Evolutionary conservation across 345 rosid species (phyloP).

Genomic region (Populus euphratica): DNA sequence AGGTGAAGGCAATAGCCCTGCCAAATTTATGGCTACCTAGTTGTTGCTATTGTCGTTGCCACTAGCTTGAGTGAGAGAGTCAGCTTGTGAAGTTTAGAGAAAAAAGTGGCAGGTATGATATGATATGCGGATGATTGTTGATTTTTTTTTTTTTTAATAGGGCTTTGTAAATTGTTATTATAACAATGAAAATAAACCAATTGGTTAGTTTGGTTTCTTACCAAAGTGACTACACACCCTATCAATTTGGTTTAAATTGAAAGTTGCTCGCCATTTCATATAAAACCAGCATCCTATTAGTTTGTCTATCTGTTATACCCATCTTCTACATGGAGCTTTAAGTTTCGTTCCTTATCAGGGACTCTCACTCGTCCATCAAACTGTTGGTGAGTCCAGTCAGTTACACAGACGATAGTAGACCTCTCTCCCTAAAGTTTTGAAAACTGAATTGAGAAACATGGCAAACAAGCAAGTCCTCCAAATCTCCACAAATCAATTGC

Average conservation of each 20-base stretch:
- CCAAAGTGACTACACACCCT: background rate
- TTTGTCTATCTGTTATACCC: background rate
- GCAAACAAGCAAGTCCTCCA: slow-evolving; percentile 48
- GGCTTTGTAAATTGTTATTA: background rate
- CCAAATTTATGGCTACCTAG: too few species aligned
- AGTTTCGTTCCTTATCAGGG: background rate
- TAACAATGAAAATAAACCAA: background rate
- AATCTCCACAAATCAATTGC: slow-evolving; percentile 70
- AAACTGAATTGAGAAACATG: slow-evolving; percentile 22
- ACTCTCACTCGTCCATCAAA: background rate
- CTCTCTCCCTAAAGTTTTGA: background rate
- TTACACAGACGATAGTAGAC: background rate
- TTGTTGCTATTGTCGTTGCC: background rate
- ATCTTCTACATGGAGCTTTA: background rate
- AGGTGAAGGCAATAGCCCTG: background rate
- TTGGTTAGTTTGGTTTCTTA: background rate
- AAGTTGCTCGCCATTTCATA: background rate
- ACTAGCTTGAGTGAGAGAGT: background rate
- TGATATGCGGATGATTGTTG: background rate
- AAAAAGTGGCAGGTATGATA: too few species aligned
- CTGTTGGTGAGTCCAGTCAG: background rate
- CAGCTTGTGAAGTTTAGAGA: background rate
- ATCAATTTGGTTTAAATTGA: background rate
- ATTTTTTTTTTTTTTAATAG: too few species aligned
- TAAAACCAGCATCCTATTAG: background rate